Percentiles rank a stretch among this genome's conserved stretches.
Evolutionary conservation across 2,329 filamentous ascomycete species (phyloP).

Genomic region (Talaromyces sp.): DNA sequence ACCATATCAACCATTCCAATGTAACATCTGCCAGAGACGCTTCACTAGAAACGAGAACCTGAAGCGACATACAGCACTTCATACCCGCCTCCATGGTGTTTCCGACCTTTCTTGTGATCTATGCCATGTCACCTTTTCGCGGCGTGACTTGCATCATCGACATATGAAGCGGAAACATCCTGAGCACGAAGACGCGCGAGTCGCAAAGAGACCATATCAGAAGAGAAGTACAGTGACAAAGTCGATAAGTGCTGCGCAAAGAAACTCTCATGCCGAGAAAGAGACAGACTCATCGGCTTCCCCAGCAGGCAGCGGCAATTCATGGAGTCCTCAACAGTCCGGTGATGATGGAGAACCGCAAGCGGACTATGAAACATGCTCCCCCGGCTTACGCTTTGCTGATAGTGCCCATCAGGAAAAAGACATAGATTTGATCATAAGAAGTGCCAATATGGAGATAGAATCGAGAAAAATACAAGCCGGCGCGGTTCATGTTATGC

Average conservation of each 20-base stretch:
- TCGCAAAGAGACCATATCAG: not conserved
- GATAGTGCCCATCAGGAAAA: not conserved
- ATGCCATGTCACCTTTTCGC: constrained; percentile 42
- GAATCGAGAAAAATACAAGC: not conserved
- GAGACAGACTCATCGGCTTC: not conserved
- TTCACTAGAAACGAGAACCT: constrained; percentile 43
- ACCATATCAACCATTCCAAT: constrained; percentile 39
- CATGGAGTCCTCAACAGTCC: not conserved
- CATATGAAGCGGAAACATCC: constrained; percentile 45
- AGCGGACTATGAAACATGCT: not conserved
- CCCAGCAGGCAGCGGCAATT: not conserved
- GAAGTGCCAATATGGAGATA: not conserved
- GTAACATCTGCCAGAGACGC: constrained; percentile 36
- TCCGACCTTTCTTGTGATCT: constrained; percentile 34
- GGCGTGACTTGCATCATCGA: constrained; percentile 38
- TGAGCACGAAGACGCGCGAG: constrained; percentile 18
- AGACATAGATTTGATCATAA: not conserved
- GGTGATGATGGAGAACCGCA: not conserved
- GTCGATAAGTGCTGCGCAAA: not conserved
- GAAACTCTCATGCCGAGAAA: not conserved
- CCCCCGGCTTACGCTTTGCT: not conserved
- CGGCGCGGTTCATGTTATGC: not conserved
- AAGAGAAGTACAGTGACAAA: not conserved
- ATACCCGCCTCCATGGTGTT: constrained; percentile 31
- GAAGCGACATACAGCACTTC: constrained; percentile 42